Conservation (phyloP, 805 yeast genomes). For the Brettanomyces custersianus region DNA sequence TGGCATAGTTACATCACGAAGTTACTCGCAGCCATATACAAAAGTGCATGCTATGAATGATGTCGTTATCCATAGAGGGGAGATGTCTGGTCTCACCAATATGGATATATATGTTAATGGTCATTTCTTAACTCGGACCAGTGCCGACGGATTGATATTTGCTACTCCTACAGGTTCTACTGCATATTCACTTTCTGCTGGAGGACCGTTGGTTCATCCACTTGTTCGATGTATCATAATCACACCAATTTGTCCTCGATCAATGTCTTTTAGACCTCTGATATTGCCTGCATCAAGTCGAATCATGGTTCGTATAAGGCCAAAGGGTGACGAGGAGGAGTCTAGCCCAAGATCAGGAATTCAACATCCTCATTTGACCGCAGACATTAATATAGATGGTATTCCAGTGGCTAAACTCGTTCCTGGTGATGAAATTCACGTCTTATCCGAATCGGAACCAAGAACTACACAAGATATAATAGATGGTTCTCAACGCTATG, state of each 20-base stretch:
- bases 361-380: conserved; percentile 17
- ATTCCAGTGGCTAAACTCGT: conserved; percentile 58
- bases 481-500: neutral
- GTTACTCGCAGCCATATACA: conserved; percentile 8
- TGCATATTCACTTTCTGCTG: conserved; percentile 81
- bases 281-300: conserved; percentile 73
- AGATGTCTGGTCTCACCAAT: conserved; percentile 75
- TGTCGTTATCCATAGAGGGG: conserved; percentile 79
- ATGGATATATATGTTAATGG: conserved; percentile 82
- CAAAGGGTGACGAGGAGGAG: conserved; percentile 30
- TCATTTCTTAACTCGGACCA: conserved; percentile 76
- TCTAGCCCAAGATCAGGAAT: neutral
- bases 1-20: conserved; percentile 8
- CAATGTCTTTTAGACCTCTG: conserved; percentile 83
- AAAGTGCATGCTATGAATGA: conserved; percentile 87
- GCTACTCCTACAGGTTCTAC: conserved; percentile 95
- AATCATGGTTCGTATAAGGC: conserved; percentile 51
- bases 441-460: conserved; percentile 56
- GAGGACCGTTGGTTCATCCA: conserved; percentile 92
- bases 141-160: conserved; percentile 82
- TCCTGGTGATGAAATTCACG: conserved; percentile 75
- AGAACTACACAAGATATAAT: conserved; percentile 23
- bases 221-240: conserved; percentile 71
- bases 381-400: conserved; percentile 77
- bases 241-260: conserved; percentile 89